These are phyloP conservation scores for Murraya paniculata DNA, from an alignment of 345 rosid species.

Conservation along the genomic window DNA sequence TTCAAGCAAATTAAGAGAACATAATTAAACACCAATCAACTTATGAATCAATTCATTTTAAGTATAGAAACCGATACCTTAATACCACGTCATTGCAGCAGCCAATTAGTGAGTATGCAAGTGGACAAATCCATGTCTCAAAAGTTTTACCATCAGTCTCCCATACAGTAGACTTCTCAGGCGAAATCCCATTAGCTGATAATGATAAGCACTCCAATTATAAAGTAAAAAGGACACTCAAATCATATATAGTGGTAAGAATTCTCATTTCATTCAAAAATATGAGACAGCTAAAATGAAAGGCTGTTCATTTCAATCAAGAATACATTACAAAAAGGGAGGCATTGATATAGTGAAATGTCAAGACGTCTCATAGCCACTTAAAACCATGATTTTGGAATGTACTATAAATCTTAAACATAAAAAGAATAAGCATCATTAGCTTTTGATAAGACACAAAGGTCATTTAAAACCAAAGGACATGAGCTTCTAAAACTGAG, in stretches of 20 bases:
- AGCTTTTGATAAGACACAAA: neutral
- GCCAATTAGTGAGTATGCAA: conserved; percentile 69
- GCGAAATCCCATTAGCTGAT: conserved; percentile 56
- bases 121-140: conserved; percentile 87
- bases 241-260: conserved; percentile 1
- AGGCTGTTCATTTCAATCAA: too few species aligned
- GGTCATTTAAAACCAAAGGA: neutral
- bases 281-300: too few species aligned
- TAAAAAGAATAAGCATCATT: neutral
- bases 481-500: neutral
- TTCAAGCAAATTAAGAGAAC: conserved; percentile 13
- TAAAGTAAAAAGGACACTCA: conserved; percentile 8
- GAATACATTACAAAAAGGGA: too few species aligned
- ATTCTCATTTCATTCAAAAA: neutral
- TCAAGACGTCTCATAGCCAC: neutral
- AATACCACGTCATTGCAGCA: conserved; percentile 70
- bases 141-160: conserved; percentile 68
- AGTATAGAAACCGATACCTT: conserved; percentile 42
- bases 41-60: conserved; percentile 1
- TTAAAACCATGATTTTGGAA: neutral
- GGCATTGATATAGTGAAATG: neutral
- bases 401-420: neutral
- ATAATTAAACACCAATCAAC: conserved; percentile 13
- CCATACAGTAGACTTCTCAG: conserved; percentile 73
- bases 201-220: conserved; percentile 11